Percentiles rank a stretch among this genome's conserved stretches.
phyloP scores from a whole-genome alignment of 2,329 filamentous ascomycete species.

The Xylariaceae sp. region DNA sequence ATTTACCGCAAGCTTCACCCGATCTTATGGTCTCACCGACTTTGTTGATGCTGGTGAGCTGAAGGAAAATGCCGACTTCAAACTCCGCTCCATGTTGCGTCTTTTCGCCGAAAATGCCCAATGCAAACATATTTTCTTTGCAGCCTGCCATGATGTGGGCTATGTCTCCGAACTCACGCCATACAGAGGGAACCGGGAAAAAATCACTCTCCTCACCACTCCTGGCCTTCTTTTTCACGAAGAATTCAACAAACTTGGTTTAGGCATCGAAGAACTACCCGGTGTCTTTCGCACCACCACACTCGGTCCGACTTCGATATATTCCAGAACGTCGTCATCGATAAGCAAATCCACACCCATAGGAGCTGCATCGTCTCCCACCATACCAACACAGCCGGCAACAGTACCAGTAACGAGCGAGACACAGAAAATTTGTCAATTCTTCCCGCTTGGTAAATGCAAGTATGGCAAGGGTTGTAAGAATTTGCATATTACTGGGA shows the following conservation, averaged over 20 bases:
- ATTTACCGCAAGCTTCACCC: slow-evolving; percentile 60
- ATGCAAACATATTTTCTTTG: slow-evolving; percentile 67
- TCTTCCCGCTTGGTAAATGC: slow-evolving; percentile 35
- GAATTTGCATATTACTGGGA: slow-evolving; percentile 26
- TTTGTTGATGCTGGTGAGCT: slow-evolving; percentile 64
- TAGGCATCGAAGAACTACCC: slow-evolving; percentile 54
- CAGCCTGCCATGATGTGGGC: slow-evolving; percentile 62
- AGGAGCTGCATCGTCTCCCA: neutral
- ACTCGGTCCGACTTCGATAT: slow-evolving; percentile 26
- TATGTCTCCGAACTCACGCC: slow-evolving; percentile 60
- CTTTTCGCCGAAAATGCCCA: slow-evolving; percentile 60
- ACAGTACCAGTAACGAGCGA: slow-evolving; percentile 3
- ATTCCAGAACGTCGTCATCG: slow-evolving; percentile 3
- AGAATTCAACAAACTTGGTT: slow-evolving; percentile 54
- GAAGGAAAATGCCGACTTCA: slow-evolving; percentile 63
- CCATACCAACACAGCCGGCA: neutral
- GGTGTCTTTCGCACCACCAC: slow-evolving; percentile 53
- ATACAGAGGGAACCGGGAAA: slow-evolving; percentile 50
- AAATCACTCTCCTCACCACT: slow-evolving; percentile 57
- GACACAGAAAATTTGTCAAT: slow-evolving; percentile 30
- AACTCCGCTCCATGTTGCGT: slow-evolving; percentile 53
- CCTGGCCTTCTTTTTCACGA: slow-evolving; percentile 51
- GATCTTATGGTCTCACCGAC: slow-evolving; percentile 60
- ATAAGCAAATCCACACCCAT: neutral
- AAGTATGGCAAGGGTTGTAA: slow-evolving; percentile 36